Base-by-base conservation (phyloP, 176 grass and related monocot species). In the Paspalum vaginatum region DNA sequence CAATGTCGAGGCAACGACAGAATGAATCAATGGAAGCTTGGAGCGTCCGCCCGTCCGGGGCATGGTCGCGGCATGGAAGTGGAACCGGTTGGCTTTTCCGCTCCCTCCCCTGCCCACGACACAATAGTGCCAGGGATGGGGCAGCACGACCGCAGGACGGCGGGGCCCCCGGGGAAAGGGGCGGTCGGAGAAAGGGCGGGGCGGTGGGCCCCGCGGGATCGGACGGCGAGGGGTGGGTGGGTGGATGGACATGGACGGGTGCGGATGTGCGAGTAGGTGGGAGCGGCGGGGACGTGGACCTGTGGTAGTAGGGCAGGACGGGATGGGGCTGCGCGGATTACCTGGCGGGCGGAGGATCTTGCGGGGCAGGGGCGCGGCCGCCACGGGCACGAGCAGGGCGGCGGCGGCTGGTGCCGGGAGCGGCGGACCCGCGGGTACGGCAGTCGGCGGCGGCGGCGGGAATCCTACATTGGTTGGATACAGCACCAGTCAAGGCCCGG, bases 331-430 rank as follows among this genome's bases (percentile, higher is more conserved):
- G n/a, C 25, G 55, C 68, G 46, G 65, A 54, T 76, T 87, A 87
- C 85, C 85, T 87, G 47, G 46, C 38, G 79, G 79, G 10, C 79
- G 85, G 65, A 87, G 85, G 65, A 82, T 14, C 85, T 71, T 87
- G 65, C 72, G 79, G 47, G 72, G 78, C 16, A 21, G 20, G 52
- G 18, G 17, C 32, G 32, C 32, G 32, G 32, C 32, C 32, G 32
- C n/a, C 68, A 17, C 8, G 69, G 32, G 26, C 45, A 8, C 15
- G 68, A 22, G 18, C 61, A 60, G 77, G 39, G 60, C 64, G 38
- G 81, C 20, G 43, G 5, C 67, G 80, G 3, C 20, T 61, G 70
- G 78, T 50, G 61, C 25, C 71, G 55, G 71, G 18, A 0, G 64
- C 72, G 64, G 72, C 67, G 85, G 65, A 77, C 24, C 65, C 54